phyloP scores from a whole-genome alignment of 805 yeast genomes.

The Lipomyces yamanashiensis region DNA sequence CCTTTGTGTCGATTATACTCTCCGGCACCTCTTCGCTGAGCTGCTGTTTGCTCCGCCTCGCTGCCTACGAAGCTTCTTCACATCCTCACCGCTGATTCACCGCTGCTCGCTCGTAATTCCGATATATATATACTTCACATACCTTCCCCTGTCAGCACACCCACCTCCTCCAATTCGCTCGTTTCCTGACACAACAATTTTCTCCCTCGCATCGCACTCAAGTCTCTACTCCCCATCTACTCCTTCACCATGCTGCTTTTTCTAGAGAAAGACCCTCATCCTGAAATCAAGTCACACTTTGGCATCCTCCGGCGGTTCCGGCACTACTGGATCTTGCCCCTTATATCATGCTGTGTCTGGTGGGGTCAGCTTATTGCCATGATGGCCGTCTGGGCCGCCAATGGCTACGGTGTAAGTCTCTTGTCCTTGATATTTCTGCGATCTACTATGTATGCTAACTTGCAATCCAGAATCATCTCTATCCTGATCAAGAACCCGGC shows the following conservation, averaged over 20 bases:
- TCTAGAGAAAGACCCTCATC: not conserved
- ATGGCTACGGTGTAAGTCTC: conserved; percentile 53
- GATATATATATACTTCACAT: too few species aligned
- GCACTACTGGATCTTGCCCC: conserved; percentile 58
- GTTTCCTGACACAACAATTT: not conserved
- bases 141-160: too few species aligned
- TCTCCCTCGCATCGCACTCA: not conserved
- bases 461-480: conserved; percentile 19
- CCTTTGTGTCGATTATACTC: too few species aligned
- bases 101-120: too few species aligned
- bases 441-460: not conserved
- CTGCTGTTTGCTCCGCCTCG: too few species aligned
- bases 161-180: not conserved
- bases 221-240: not conserved
- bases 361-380: conserved; percentile 88
- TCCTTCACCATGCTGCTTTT: not conserved
- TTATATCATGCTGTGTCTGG: conserved; percentile 73
- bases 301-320: conserved; percentile 17
- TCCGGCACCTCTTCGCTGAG: too few species aligned
- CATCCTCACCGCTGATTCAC: too few species aligned
- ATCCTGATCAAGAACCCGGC: conserved; percentile 44
- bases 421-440: not conserved
- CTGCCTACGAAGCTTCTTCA: too few species aligned
- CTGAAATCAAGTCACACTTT: not conserved
- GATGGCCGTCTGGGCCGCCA: conserved; percentile 75